Evolutionary conservation across 2,329 filamentous ascomycete species (phyloP).

Genomic region (Colletotrichum australisinense): DNA sequence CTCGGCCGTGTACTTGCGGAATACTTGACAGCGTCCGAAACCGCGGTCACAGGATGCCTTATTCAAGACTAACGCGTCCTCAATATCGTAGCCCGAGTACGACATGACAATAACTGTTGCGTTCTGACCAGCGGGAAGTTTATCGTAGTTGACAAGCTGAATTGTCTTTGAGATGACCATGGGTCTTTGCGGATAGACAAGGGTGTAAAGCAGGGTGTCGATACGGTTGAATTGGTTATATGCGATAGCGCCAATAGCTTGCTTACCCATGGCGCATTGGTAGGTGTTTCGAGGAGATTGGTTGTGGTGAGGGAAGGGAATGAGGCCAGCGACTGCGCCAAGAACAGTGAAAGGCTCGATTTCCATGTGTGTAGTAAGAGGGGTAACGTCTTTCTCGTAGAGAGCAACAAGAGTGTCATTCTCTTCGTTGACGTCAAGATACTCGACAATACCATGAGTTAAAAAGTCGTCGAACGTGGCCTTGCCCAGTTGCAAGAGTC

Average conservation of each 20-base stretch:
- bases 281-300: conserved; percentile 99
- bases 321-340: conserved; percentile 93
- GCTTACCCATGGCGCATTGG: conserved; percentile 99
- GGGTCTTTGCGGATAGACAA: conserved; percentile 97
- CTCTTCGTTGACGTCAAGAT: conserved; percentile 98
- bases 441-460: conserved; percentile 90
- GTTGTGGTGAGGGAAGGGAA: conserved; percentile 98
- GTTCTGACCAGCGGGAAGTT: conserved; percentile 95
- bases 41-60: conserved; percentile 95
- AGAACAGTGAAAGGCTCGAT: conserved; percentile 98
- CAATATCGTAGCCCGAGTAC: conserved; percentile 98
- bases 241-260: conserved; percentile 97
- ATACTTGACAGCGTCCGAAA: conserved; percentile 97
- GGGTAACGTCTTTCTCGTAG: conserved; percentile 85
- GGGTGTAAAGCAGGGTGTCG: conserved; percentile 93
- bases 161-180: conserved; percentile 99
- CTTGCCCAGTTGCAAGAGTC: conserved; percentile 83
- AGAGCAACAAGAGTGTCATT: conserved; percentile 95
- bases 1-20: conserved; percentile 90
- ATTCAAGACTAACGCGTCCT: conserved; percentile 96
- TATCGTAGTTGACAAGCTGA: conserved; percentile 96
- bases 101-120: conserved; percentile 99
- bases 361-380: conserved; percentile 91
- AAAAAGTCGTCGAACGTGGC: conserved; percentile 96
- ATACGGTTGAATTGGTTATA: conserved; percentile 98